Base-by-base conservation (phyloP, 768 basidiomycete species). In the Lactarius vividus region DNA sequence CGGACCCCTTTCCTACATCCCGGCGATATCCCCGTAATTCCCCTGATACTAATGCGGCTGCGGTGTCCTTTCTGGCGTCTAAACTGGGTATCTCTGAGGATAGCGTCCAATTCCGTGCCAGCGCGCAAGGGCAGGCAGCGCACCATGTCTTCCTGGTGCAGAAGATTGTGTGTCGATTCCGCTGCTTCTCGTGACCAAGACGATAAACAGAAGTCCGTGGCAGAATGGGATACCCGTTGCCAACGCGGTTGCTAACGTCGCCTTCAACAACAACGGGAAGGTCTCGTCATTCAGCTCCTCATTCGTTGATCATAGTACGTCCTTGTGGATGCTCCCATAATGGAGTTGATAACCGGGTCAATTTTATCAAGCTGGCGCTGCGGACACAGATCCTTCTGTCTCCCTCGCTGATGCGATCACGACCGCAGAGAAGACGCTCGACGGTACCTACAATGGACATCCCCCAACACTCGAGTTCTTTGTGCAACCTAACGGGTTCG, bases 241-340 rank as follows among this genome's bases (percentile, higher is more conserved):
- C 18, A 79, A 78, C 63, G 79, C 80, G 1, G 81, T 82, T 7
- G 81, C 80, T 3, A 81, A 82, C 64, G 75, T 81, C 26, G 78
- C 78, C 2, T 79, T 81, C 72, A 79, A 78, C 70, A 75, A 76
- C 37, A 75, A 75, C 44, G 73, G 77, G 68, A 79, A 78, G 68
- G 79, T 80, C 37, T 69, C 77, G 62, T 74, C 82, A 0, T 80
- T 82, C 63, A 80, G 82, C 23, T 78, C 79, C 9, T 83, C 81
- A 1, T 83, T 84, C 66, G 75, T 82, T 16, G 77, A 79, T 60
- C 74, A 80, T 1, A 71, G 81, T 80, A 67, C n/a, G 77, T 71
- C 13, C 20, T 6, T 23, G 23, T 28, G 26, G 15, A 57, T 39
- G 56, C 4, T 16, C 18, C 29, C 0, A 31, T 16, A 11, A 20